phyloP scores from a whole-genome alignment of 306 rosid species.

The Trifolium fragiferum region DNA sequence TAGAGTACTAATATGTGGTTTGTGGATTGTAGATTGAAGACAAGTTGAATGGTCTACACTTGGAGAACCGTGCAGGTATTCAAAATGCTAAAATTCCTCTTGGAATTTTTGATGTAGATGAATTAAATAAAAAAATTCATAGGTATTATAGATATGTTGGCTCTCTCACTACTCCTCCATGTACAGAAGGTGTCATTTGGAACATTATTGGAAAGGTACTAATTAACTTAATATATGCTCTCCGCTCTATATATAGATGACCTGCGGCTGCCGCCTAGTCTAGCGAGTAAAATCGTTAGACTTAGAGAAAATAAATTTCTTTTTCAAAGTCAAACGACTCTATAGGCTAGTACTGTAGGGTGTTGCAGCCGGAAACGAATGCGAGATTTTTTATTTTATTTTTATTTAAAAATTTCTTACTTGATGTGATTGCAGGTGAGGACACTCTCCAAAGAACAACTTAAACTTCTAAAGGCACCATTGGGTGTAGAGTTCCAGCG shows the following conservation, averaged over 20 bases:
- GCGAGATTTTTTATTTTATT: too few species aligned
- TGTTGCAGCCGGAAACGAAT: not conserved
- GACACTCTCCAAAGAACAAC: slow-evolving; percentile 64
- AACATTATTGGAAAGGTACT: slow-evolving; percentile 70
- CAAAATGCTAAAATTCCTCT: slow-evolving; percentile 53
- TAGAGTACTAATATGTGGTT: not conserved
- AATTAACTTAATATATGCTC: not conserved
- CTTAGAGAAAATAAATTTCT: not conserved
- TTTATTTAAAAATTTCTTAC: too few species aligned
- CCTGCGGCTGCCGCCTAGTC: too few species aligned
- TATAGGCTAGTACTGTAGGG: not conserved
- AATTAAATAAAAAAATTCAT: slow-evolving; percentile 44
- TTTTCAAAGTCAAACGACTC: not conserved
- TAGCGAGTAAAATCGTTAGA: not conserved
- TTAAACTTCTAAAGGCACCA: slow-evolving; percentile 65
- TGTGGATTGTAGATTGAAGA: slow-evolving; percentile 53
- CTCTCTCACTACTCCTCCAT: slow-evolving; percentile 89
- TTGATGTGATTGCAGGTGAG: slow-evolving; percentile 51
- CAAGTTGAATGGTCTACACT: slow-evolving; percentile 52
- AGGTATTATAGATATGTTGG: slow-evolving; percentile 76
- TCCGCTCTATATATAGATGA: not conserved
- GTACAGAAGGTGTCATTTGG: slow-evolving; percentile 78
- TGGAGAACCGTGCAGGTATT: slow-evolving; percentile 35
- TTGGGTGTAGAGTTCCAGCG: slow-evolving; percentile 48
- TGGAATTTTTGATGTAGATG: slow-evolving; percentile 48